These are phyloP conservation scores for Guadua angustifolia DNA, from an alignment of 176 grass and related monocot species.

Conservation along the genomic window DNA sequence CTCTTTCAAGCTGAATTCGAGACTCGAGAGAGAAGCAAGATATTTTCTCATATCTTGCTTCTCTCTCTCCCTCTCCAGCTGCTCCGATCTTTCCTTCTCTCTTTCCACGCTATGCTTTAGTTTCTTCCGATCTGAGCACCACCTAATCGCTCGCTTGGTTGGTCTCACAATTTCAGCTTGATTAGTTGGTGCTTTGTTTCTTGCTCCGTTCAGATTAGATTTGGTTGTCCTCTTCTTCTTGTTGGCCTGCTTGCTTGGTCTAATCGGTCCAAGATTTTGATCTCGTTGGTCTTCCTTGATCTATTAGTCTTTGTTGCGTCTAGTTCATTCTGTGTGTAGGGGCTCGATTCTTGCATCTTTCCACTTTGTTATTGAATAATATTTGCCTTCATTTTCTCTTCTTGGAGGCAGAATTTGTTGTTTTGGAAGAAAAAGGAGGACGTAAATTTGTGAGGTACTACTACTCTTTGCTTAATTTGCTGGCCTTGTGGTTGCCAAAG, in stretches of 20 bases:
- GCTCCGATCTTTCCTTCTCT: slow-evolving; percentile 8
- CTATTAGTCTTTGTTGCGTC: background rate
- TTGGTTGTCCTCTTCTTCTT: slow-evolving; percentile 29
- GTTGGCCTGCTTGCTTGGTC: background rate
- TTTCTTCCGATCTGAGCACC: slow-evolving; percentile 43
- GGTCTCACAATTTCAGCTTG: background rate
- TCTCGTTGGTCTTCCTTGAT: slow-evolving; percentile 14
- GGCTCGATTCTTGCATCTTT: slow-evolving; percentile 20
- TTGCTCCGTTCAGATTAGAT: slow-evolving; percentile 36
- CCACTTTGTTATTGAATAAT: background rate
- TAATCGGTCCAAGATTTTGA: slow-evolving; percentile 20
- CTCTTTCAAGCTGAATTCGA: background rate
- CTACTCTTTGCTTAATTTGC: background rate
- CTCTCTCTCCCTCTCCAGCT: background rate
- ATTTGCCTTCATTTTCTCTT: slow-evolving; percentile 10
- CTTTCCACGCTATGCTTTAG: background rate
- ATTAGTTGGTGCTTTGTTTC: slow-evolving; percentile 13
- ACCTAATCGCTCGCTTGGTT: background rate
- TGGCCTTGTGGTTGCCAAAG: background rate
- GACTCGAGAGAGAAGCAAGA: background rate
- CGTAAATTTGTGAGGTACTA: background rate
- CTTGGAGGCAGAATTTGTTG: slow-evolving; percentile 7
- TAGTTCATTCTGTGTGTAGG: background rate
- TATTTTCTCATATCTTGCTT: slow-evolving; percentile 24
- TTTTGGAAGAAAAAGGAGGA: background rate